These are phyloP conservation scores for Corylus avellana DNA, from an alignment of 306 rosid genomes.

Conservation along the genomic window DNA sequence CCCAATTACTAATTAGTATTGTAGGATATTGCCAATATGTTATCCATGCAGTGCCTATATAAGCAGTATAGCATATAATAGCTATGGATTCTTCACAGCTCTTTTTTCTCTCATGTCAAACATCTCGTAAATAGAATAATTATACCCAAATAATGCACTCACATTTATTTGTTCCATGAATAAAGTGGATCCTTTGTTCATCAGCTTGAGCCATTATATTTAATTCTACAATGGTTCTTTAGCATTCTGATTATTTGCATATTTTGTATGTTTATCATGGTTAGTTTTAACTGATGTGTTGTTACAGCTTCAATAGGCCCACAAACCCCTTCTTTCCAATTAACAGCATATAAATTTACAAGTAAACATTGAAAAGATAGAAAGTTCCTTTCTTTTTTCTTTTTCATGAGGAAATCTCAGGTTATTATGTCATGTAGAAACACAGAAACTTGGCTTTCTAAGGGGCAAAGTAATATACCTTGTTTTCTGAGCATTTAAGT, in stretches of 20 bases:
- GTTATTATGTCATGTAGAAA: not conserved
- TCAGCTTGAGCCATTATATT: constrained; percentile 5
- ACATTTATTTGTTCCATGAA: not conserved
- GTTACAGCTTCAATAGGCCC: not conserved
- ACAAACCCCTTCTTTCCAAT: not conserved
- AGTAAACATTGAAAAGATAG: not conserved
- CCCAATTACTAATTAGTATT: not conserved
- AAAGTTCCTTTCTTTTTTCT: not conserved
- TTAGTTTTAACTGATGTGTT: not conserved
- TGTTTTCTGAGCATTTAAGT: constrained; percentile 36
- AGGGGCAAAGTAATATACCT: constrained; percentile 32
- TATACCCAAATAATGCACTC: not conserved
- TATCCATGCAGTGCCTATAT: not conserved
- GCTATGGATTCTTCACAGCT: not conserved
- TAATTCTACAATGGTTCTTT: not conserved
- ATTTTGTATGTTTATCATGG: not conserved
- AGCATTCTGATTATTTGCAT: not conserved
- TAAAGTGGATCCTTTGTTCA: not conserved
- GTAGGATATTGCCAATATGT: not conserved
- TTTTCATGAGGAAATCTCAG: not conserved
- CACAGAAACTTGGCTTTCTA: not conserved
- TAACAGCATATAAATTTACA: not conserved
- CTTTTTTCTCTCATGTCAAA: not conserved
- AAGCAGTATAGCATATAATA: not conserved
- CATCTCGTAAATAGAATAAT: not conserved